Evolutionary conservation across 208 protist species (phyloP).

Genomic region (Endotrypanum monterogeii): DNA sequence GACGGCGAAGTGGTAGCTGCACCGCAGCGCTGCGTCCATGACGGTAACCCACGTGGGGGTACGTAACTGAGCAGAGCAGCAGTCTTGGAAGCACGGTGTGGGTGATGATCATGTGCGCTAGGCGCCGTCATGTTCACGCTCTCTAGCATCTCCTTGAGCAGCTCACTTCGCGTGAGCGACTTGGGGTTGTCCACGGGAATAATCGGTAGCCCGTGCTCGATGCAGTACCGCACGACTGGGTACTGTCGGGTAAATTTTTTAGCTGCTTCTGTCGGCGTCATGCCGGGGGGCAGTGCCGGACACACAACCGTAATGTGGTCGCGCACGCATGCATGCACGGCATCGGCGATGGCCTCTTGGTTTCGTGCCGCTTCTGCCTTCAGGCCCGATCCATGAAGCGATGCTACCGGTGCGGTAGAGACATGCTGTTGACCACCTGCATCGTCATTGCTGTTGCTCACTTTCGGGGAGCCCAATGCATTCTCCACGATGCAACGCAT

Average conservation of each 20-base stretch:
- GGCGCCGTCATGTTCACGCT: not conserved
- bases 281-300: constrained; percentile 56
- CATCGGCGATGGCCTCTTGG: constrained; percentile 3
- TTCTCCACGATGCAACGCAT: constrained; percentile 46
- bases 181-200: constrained; percentile 73
- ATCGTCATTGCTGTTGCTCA: not conserved
- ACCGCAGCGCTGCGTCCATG: not conserved
- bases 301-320: constrained; percentile 78
- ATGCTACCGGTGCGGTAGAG: not conserved
- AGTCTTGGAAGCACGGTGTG: not conserved
- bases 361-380: not conserved
- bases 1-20: not conserved
- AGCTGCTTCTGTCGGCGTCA: constrained; percentile 39
- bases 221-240: constrained; percentile 75
- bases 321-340: constrained; percentile 35
- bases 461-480: constrained; percentile 16
- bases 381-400: not conserved
- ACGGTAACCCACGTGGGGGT: constrained; percentile 3
- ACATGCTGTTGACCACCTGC: not conserved
- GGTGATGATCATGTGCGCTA: not conserved
- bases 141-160: constrained; percentile 57
- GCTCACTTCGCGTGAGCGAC: constrained; percentile 51
- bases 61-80: not conserved
- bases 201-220: constrained; percentile 57
- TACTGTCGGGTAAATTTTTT: constrained; percentile 65